Conservation (phyloP, 163 green algal species). For the Scenedesmus sp. region DNA sequence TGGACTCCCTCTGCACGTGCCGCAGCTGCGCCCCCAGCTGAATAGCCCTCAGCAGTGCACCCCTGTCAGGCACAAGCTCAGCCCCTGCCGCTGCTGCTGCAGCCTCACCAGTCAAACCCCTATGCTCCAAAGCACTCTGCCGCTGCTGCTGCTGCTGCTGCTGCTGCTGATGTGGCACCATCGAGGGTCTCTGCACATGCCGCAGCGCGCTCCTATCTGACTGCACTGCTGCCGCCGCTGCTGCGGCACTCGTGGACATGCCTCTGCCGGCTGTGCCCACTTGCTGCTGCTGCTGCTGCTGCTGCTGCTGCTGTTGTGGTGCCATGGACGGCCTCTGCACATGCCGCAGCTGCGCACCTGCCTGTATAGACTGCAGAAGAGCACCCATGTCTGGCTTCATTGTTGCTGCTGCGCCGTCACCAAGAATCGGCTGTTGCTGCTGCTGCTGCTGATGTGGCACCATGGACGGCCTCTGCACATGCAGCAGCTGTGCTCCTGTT, state of each 20-base stretch:
- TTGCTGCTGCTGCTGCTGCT: slow-evolving; percentile 24
- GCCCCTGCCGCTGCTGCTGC: too few species aligned
- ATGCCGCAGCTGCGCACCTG: slow-evolving; percentile 11
- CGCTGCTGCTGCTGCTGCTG: not conserved
- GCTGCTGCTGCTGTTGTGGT: slow-evolving; percentile 14
- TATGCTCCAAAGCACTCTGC: too few species aligned
- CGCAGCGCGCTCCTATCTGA: not conserved
- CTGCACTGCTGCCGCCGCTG: not conserved
- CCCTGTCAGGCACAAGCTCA: not conserved
- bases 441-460: not conserved
- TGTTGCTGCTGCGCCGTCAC: not conserved
- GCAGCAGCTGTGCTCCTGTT: not conserved
- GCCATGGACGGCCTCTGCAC: not conserved
- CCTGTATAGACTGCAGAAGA: slow-evolving; percentile 7
- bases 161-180: not conserved
- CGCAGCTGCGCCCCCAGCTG: too few species aligned
- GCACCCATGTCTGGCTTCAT: not conserved
- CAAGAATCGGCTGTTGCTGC: not conserved
- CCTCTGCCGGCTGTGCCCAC: not conserved
- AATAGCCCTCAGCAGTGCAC: too few species aligned
- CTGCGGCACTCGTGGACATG: not conserved
- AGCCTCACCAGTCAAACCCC: not conserved
- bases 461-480: not conserved
- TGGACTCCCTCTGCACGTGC: too few species aligned
- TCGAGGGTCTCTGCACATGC: not conserved